A percentile compares a stretch with the other conserved stretches of the same genome.
These are phyloP conservation scores for Candida cerambycidarum DNA, from an alignment of 805 yeast genomes.

Conservation along the genomic window DNA sequence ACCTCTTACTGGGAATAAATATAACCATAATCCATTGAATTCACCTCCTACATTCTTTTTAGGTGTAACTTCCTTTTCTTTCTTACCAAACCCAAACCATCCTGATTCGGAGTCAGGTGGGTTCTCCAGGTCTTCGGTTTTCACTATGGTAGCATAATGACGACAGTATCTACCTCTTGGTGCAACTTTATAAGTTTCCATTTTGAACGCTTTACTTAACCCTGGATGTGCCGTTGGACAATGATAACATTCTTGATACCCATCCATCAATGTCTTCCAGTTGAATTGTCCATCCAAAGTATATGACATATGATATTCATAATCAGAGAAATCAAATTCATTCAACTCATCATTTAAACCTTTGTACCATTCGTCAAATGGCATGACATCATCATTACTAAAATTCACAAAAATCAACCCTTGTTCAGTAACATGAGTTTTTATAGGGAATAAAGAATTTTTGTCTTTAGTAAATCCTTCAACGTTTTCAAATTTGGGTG, in stretches of 20 bases:
- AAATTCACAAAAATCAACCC: constrained; percentile 60
- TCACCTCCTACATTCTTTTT: constrained; percentile 58
- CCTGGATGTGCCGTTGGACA: constrained; percentile 72
- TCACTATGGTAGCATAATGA: constrained; percentile 57
- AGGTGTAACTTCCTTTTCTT: constrained; percentile 19
- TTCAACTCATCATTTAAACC: constrained; percentile 53
- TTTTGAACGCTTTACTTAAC: constrained; percentile 52
- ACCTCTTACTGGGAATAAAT: constrained; percentile 60
- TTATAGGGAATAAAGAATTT: constrained; percentile 55
- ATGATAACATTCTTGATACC: constrained; percentile 67
- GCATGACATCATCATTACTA: constrained; percentile 36
- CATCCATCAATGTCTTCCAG: constrained; percentile 69
- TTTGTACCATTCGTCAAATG: constrained; percentile 52
- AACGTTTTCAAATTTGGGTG: constrained; percentile 61
- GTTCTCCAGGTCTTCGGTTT: constrained; percentile 32
- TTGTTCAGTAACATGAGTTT: constrained; percentile 53
- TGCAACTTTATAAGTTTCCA: constrained; percentile 65
- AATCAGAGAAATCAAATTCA: constrained; percentile 60
- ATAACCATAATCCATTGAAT: constrained; percentile 63
- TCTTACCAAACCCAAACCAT: constrained; percentile 54
- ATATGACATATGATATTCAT: constrained; percentile 64
- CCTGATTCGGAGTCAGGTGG: constrained; percentile 26
- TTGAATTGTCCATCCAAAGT: constrained; percentile 63
- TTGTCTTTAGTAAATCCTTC: constrained; percentile 57
- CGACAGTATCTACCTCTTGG: constrained; percentile 60